phyloP scores from a whole-genome alignment of 768 basidiomycete species.

The Chalciporus chontae region DNA sequence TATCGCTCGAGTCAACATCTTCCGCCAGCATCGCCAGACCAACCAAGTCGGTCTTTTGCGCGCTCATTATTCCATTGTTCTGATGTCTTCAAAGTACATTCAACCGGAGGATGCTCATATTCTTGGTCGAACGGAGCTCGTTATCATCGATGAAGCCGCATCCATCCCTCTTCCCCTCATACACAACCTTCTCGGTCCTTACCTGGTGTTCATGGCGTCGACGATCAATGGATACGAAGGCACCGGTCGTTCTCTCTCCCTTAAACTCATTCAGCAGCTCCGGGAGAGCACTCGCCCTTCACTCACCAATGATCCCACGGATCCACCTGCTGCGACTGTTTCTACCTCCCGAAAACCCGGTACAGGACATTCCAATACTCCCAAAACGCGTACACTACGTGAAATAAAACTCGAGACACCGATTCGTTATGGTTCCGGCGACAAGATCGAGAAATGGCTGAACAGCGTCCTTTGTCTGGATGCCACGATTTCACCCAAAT shows the following conservation, averaged over 20 bases:
- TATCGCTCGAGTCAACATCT: constrained; percentile 92
- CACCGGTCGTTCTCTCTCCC: constrained; percentile 95
- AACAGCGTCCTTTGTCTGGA: constrained; percentile 89
- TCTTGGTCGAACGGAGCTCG: constrained; percentile 93
- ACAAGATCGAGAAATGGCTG: constrained; percentile 93
- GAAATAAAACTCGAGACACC: constrained; percentile 96
- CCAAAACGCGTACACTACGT: constrained; percentile 67
- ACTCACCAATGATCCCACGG: constrained; percentile 56
- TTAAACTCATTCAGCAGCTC: constrained; percentile 96
- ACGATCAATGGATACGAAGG: constrained; percentile 99
- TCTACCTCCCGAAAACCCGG: constrained; percentile 51
- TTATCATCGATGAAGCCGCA: constrained; percentile 98
- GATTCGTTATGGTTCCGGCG: constrained; percentile 85
- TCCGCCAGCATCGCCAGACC: constrained; percentile 90
- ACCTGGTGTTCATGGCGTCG: constrained; percentile 98
- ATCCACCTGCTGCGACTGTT: constrained; percentile 32
- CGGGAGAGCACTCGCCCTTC: constrained; percentile 87
- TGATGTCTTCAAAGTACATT: constrained; percentile 69
- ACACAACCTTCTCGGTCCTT: constrained; percentile 89
- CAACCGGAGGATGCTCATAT: constrained; percentile 98
- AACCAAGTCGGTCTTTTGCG: constrained; percentile 67
- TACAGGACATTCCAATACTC: constrained; percentile 50
- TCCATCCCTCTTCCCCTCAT: constrained; percentile 97
- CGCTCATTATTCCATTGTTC: background rate
- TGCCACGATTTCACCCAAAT: constrained; percentile 60